phyloP scores from a whole-genome alignment of 2,329 filamentous ascomycete species.

The Hypoxylon sp. region DNA sequence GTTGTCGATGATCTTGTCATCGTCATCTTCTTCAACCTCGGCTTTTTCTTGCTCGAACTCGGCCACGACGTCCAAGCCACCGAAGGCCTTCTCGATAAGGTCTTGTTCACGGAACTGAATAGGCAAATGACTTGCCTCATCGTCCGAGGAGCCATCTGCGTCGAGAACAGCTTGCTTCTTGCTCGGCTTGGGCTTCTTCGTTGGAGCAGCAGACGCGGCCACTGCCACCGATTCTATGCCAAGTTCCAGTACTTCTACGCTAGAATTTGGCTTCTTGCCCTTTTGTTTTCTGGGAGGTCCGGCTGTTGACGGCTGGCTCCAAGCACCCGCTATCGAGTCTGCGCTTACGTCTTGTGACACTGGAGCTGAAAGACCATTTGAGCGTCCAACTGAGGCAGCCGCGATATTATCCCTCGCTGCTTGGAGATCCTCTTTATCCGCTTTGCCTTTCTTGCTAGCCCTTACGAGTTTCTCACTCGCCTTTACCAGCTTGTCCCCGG shows the following conservation, averaged over 20 bases:
- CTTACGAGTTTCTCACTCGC: slow-evolving; percentile 44
- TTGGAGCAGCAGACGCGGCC: slow-evolving; percentile 40
- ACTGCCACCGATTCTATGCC: slow-evolving; percentile 48
- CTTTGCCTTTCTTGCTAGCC: slow-evolving; percentile 54
- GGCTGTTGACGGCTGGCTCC: slow-evolving; percentile 47
- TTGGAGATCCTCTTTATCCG: slow-evolving; percentile 57
- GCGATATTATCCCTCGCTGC: slow-evolving; percentile 55
- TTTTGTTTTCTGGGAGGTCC: slow-evolving; percentile 47
- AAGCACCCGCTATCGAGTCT: slow-evolving; percentile 49
- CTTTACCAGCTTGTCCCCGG: slow-evolving; percentile 50
- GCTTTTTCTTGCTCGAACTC: slow-evolving; percentile 87
- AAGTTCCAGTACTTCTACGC: slow-evolving; percentile 50
- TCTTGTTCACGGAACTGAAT: slow-evolving; percentile 72
- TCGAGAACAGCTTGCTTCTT: slow-evolving; percentile 50
- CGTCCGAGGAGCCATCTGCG: slow-evolving; percentile 61
- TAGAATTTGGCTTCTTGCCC: slow-evolving; percentile 45
- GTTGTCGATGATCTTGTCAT: slow-evolving; percentile 83
- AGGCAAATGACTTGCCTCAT: slow-evolving; percentile 65
- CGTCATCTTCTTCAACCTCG: slow-evolving; percentile 78
- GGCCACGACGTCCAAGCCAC: slow-evolving; percentile 84
- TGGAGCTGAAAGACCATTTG: slow-evolving; percentile 45
- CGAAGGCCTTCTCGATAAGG: slow-evolving; percentile 86
- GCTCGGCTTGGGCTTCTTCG: slow-evolving; percentile 46
- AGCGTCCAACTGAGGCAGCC: slow-evolving; percentile 41
- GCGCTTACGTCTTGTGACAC: slow-evolving; percentile 29